phyloP scores from a whole-genome alignment of 345 rosid genomes.

The Aethionema arabicum region DNA sequence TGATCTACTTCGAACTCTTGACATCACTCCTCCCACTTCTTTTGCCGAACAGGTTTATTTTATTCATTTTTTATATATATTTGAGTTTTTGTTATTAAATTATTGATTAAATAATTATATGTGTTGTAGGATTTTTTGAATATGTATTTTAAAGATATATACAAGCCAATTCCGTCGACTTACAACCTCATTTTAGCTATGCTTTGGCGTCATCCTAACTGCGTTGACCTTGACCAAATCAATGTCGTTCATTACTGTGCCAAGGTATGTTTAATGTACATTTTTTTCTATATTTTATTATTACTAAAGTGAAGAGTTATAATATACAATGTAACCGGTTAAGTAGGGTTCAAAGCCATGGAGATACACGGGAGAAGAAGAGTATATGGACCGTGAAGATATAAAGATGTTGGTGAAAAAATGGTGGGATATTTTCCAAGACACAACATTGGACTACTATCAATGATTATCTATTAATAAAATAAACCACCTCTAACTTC shows the following conservation, averaged over 20 bases:
- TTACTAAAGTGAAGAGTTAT: neutral
- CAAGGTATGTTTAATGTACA: slow-evolving; percentile 38
- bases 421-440: slow-evolving; percentile 68
- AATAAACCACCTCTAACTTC: too few species aligned
- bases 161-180: slow-evolving; percentile 48
- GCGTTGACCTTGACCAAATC: slow-evolving; percentile 44
- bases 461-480: too few species aligned
- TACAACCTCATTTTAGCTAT: slow-evolving; percentile 62
- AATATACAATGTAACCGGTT: slow-evolving; percentile 5
- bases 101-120: neutral
- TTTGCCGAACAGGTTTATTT: slow-evolving; percentile 66
- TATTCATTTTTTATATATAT: neutral
- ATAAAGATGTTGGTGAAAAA: slow-evolving; percentile 53
- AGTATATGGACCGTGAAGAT: slow-evolving; percentile 60
- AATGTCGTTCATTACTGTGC: slow-evolving; percentile 70
- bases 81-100: neutral
- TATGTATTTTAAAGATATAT: slow-evolving; percentile 49
- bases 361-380: slow-evolving; percentile 59
- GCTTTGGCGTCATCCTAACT: slow-evolving; percentile 77
- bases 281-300: neutral
- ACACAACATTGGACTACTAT: slow-evolving; percentile 49
- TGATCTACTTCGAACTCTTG: slow-evolving; percentile 43
- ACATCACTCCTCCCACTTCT: slow-evolving; percentile 48
- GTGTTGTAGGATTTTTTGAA: slow-evolving; percentile 55
- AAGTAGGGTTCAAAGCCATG: slow-evolving; percentile 67